Percentiles rank a stretch among this genome's conserved stretches.
Evolutionary conservation across 768 basidiomycete species (phyloP).

Genomic region (Cystobasidium tubakii): DNA sequence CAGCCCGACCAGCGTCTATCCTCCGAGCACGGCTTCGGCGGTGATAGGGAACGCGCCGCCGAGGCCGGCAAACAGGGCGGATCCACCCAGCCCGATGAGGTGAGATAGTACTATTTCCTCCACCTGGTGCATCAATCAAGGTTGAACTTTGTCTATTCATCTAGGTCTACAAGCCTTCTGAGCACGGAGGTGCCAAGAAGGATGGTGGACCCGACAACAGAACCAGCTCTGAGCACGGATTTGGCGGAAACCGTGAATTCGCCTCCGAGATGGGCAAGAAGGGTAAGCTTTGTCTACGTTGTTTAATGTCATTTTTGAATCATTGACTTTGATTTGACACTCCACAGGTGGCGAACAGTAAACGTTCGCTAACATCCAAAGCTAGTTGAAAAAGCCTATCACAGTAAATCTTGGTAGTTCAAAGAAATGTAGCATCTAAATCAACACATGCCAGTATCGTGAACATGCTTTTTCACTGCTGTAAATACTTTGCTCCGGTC

Average conservation of each 20-base stretch:
- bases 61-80: constrained; percentile 37
- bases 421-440: too few relatives aligned
- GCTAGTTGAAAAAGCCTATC: background rate
- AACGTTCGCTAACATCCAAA: constrained; percentile 5
- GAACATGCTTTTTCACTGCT: too few relatives aligned
- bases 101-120: too few relatives aligned
- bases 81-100: constrained; percentile 35
- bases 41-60: constrained; percentile 39
- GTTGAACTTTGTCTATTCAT: background rate
- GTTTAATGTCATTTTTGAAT: background rate
- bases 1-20: constrained; percentile 47
- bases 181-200: constrained; percentile 50
- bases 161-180: constrained; percentile 50
- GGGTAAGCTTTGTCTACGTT: constrained; percentile 43
- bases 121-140: too few relatives aligned
- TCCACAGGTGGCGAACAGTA: background rate
- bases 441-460: too few relatives aligned
- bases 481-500: too few relatives aligned
- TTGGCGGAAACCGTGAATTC: constrained; percentile 39
- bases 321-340: background rate
- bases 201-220: constrained; percentile 52
- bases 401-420: background rate
- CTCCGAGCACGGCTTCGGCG: constrained; percentile 48
- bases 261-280: constrained; percentile 46
- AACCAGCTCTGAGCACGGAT: constrained; percentile 49